Conservation (phyloP, 495 filamentous ascomycete species). For the Bryoglossum gracile region DNA sequence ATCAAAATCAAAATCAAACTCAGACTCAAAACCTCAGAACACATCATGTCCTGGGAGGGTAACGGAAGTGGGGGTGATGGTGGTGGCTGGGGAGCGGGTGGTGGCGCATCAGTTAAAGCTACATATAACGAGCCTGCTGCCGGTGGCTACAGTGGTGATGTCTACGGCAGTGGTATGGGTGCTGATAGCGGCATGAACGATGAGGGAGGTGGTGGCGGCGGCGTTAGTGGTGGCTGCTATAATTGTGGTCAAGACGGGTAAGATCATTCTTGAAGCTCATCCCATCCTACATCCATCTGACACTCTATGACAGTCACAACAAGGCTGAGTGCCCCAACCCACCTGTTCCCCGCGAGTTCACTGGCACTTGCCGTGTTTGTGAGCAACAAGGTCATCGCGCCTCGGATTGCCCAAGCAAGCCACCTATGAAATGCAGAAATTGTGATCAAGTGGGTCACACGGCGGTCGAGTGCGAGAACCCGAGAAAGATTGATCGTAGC, state of each 20-base stretch:
- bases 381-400: constrained; percentile 60
- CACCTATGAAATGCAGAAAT: constrained; percentile 61
- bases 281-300: too few species aligned
- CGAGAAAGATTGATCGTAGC: constrained; percentile 59
- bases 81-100: not conserved
- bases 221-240: constrained; percentile 53
- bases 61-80: not conserved
- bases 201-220: constrained; percentile 35
- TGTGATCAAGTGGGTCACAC: constrained; percentile 62
- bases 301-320: constrained; percentile 46
- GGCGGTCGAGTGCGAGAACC: constrained; percentile 56
- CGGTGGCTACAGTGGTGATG: not conserved
- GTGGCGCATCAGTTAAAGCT: too few species aligned
- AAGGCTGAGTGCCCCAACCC: constrained; percentile 64
- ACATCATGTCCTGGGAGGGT: not conserved
- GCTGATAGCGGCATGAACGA: too few species aligned
- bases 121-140: not conserved
- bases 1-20: too few species aligned
- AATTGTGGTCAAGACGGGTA: constrained; percentile 73
- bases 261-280: constrained; percentile 16
- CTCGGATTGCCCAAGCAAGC: constrained; percentile 62
- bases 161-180: too few species aligned
- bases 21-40: too few species aligned
- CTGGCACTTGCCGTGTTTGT: constrained; percentile 66
- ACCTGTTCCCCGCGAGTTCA: constrained; percentile 42